Evolutionary conservation across 2,329 filamentous ascomycete genomes (phyloP).

Genomic region (Helotiales sp.): DNA sequence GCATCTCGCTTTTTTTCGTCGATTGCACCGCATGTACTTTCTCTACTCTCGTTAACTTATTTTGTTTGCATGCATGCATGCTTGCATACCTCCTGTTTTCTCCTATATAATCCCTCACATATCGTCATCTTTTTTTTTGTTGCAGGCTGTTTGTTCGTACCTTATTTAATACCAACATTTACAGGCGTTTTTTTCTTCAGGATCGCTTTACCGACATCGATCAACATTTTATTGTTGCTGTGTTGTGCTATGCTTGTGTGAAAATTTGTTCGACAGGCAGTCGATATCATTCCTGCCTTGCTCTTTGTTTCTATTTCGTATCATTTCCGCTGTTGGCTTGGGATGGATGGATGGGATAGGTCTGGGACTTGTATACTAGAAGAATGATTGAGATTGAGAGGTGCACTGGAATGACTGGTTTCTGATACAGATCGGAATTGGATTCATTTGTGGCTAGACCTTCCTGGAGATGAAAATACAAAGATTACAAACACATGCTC

Average conservation of each 20-base stretch:
- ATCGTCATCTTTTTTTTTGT: background rate
- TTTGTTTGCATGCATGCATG: background rate
- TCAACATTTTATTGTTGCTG: too few relatives aligned
- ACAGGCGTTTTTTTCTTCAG: constrained; percentile 21
- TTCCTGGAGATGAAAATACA: too few relatives aligned
- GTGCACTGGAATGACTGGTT: background rate
- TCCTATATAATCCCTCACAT: too few relatives aligned
- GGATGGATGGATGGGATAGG: background rate
- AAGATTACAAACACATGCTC: too few relatives aligned
- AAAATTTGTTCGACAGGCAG: background rate
- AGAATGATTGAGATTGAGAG: background rate
- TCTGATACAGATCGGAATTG: constrained; percentile 6
- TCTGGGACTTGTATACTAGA: background rate
- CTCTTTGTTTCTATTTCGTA: background rate
- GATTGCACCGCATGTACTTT: background rate
- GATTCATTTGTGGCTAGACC: too few relatives aligned
- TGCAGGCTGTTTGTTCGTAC: constrained; percentile 21
- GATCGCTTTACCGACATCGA: too few relatives aligned
- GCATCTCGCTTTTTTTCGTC: too few relatives aligned
- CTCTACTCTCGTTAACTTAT: background rate
- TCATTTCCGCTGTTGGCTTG: background rate
- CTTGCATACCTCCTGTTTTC: background rate
- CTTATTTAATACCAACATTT: constrained; percentile 40
- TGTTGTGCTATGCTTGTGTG: too few relatives aligned
- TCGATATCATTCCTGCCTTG: constrained; percentile 6